These are phyloP conservation scores for Trapa incisa DNA, from an alignment of 345 rosid species.

Conservation along the genomic window DNA sequence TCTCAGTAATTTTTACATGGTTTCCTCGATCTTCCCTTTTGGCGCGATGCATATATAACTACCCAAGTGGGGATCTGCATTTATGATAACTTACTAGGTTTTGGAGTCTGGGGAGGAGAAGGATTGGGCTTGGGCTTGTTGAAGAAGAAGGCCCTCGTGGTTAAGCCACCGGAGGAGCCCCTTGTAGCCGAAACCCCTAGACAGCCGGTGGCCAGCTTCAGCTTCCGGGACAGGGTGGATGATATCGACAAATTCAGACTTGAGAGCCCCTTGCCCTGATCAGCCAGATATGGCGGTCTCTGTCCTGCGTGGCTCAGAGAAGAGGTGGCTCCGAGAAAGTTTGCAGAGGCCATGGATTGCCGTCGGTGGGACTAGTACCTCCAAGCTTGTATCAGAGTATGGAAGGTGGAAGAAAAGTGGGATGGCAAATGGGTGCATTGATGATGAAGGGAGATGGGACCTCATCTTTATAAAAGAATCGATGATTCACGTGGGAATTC, in stretches of 20 bases:
- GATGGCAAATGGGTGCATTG: background rate
- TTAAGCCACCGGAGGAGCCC: background rate
- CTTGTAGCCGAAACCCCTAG: background rate
- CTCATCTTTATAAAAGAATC: background rate
- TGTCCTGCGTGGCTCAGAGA: background rate
- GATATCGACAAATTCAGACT: slow-evolving; percentile 1
- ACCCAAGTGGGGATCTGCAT: background rate
- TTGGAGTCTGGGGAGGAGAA: slow-evolving; percentile 6
- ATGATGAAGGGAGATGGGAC: background rate
- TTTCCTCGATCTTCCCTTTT: background rate
- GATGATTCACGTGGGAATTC: background rate
- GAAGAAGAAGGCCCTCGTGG: slow-evolving; percentile 18
- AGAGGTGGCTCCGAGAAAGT: background rate
- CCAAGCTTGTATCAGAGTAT: background rate
- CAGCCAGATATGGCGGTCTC: background rate
- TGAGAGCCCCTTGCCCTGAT: slow-evolving; percentile 1
- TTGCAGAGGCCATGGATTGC: background rate
- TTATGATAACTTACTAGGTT: slow-evolving; percentile 7
- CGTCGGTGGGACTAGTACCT: background rate
- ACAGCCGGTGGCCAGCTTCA: slow-evolving; percentile 1
- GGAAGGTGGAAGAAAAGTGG: background rate
- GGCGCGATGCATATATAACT: background rate
- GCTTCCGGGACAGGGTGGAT: background rate
- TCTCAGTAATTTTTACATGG: background rate
- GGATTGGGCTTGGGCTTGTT: slow-evolving; percentile 10